A percentile compares a stretch with the other conserved stretches of the same genome.
phyloP scores from a whole-genome alignment of 2,329 filamentous ascomycete genomes.

The Neonectria hederae region DNA sequence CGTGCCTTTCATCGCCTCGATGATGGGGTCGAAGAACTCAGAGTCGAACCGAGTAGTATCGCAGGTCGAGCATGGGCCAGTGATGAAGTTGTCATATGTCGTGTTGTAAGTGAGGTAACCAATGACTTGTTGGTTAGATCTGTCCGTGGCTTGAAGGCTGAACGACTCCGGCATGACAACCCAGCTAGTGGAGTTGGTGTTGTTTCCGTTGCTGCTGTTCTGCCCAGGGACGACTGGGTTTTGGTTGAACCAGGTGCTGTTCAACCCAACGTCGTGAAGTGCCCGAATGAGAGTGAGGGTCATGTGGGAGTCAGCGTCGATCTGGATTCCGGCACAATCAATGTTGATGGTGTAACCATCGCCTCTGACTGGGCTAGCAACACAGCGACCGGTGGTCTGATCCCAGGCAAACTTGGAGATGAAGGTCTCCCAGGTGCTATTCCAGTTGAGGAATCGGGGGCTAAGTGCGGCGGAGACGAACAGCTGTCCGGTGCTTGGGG shows the following conservation, averaged over 20 bases:
- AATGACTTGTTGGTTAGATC: slow-evolving; percentile 45
- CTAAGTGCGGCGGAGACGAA: slow-evolving; percentile 47
- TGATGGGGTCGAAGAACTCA: slow-evolving; percentile 50
- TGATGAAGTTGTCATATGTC: slow-evolving; percentile 50
- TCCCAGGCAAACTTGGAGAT: slow-evolving; percentile 55
- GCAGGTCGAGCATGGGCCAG: slow-evolving; percentile 49
- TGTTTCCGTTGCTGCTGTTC: slow-evolving; percentile 41
- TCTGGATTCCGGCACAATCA: slow-evolving; percentile 49
- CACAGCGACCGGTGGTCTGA: slow-evolving; percentile 48
- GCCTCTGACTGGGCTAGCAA: slow-evolving; percentile 45
- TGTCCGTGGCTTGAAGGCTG: slow-evolving; percentile 47
- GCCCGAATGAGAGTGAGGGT: slow-evolving; percentile 53
- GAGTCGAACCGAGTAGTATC: slow-evolving; percentile 49
- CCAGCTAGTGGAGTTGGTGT: slow-evolving; percentile 45
- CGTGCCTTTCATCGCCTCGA: slow-evolving; percentile 50
- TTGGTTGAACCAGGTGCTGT: slow-evolving; percentile 53
- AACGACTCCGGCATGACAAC: slow-evolving; percentile 53
- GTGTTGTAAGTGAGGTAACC: slow-evolving; percentile 51
- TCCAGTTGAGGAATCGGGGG: slow-evolving; percentile 53
- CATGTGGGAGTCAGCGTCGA: slow-evolving; percentile 52
- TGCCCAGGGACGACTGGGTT: slow-evolving; percentile 49
- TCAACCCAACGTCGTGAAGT: slow-evolving; percentile 49
- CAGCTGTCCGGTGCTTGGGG: slow-evolving; percentile 44
- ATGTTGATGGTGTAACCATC: slow-evolving; percentile 51
- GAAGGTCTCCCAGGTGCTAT: slow-evolving; percentile 50